A percentile compares a stretch with the other conserved stretches of the same genome.
Conservation (phyloP, 257 asterid species). For the Solanum pennellii region DNA sequence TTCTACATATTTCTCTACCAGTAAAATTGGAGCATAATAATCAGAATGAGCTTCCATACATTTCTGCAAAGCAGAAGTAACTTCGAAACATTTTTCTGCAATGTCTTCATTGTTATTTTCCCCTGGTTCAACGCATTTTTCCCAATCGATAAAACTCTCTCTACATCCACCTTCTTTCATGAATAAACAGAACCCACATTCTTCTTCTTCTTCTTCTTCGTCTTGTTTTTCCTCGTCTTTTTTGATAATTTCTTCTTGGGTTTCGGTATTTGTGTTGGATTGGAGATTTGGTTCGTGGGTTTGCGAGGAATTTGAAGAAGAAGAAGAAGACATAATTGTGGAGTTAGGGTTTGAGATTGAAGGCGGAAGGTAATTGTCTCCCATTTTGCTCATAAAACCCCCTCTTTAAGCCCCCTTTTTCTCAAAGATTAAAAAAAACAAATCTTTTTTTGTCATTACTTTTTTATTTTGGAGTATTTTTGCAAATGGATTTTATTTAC, state of each 20-base stretch:
- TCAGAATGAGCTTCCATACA: constrained; percentile 77
- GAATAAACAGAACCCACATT: constrained; percentile 69
- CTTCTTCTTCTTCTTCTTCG: constrained; percentile 42
- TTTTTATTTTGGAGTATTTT: too few relatives aligned
- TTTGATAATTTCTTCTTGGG: background rate
- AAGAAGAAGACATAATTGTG: background rate
- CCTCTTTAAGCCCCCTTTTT: background rate
- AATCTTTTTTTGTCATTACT: background rate
- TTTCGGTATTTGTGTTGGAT: background rate
- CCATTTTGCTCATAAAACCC: background rate
- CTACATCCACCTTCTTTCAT: constrained; percentile 85
- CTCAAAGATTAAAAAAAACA: background rate
- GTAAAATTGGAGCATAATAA: constrained; percentile 53
- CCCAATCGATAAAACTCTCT: constrained; percentile 55
- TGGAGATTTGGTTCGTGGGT: background rate
- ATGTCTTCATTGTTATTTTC: constrained; percentile 49
- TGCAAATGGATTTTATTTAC: background rate
- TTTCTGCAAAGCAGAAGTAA: constrained; percentile 38
- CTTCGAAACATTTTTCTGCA: constrained; percentile 46
- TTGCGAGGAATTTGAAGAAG: background rate
- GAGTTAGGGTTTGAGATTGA: background rate
- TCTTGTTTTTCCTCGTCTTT: constrained; percentile 4
- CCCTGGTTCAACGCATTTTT: constrained; percentile 55
- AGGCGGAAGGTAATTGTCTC: background rate
- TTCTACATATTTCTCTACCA: constrained; percentile 52